These are phyloP conservation scores for Ophiostoma sp. DNA, from an alignment of 2,329 filamentous ascomycete genomes.

Conservation along the genomic window DNA sequence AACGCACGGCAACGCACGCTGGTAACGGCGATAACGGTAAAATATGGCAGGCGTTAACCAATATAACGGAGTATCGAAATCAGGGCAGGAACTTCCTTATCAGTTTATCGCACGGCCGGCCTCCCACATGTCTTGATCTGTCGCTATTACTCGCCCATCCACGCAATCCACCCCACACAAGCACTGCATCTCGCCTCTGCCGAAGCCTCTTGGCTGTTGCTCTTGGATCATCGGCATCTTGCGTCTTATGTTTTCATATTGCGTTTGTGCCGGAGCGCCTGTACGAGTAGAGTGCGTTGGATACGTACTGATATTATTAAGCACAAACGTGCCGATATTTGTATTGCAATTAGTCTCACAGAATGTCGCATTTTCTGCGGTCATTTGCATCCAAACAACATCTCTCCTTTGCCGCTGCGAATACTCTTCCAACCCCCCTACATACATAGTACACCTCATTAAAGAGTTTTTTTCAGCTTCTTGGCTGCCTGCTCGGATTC, in stretches of 20 bases:
- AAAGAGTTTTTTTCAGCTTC: background rate
- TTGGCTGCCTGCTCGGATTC: slow-evolving; percentile 12
- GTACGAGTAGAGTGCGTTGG: too few species aligned
- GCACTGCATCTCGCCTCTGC: background rate
- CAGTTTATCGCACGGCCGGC: background rate
- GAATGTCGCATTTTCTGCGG: too few species aligned
- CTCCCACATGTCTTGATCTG: slow-evolving; percentile 22
- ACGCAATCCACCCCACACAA: slow-evolving; percentile 6
- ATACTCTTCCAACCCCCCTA: too few species aligned
- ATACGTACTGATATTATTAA: background rate
- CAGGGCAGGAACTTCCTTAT: background rate
- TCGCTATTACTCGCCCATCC: slow-evolving; percentile 24
- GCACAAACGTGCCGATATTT: background rate
- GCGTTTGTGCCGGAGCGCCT: background rate
- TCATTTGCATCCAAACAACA: background rate
- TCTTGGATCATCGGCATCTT: background rate
- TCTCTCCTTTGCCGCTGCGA: too few species aligned
- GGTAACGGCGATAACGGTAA: background rate
- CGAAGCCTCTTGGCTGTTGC: slow-evolving; percentile 13
- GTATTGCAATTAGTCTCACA: too few species aligned
- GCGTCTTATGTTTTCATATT: background rate
- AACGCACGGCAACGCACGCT: too few species aligned
- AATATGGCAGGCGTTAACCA: background rate
- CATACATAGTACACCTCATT: background rate
- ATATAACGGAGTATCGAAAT: background rate